A percentile compares a stretch with the other conserved stretches of the same genome.
Evolutionary conservation across 2,329 filamentous ascomycete species (phyloP).

Genomic region (Sphaerulina vaccinii): DNA sequence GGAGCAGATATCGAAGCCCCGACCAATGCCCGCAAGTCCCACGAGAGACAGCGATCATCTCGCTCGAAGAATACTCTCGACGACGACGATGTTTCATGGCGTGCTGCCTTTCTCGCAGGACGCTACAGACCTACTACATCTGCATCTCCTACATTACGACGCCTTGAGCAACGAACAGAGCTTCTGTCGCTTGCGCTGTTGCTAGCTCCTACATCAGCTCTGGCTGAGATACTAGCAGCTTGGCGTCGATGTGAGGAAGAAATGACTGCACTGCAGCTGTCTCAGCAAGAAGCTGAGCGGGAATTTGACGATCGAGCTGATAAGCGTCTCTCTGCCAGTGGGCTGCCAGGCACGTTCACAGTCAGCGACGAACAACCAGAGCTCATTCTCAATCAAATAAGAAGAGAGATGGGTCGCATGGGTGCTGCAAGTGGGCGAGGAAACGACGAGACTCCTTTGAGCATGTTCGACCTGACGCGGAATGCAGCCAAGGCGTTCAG

Average conservation of each 20-base stretch:
- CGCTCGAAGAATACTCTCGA: conserved; percentile 21
- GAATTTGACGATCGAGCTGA: conserved; percentile 69
- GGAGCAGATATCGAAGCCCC: conserved; percentile 30
- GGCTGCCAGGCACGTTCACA: conserved; percentile 48
- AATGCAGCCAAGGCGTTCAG: conserved; percentile 50
- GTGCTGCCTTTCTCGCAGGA: conserved; percentile 74
- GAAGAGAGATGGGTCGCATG: conserved; percentile 41
- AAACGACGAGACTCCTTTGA: conserved; percentile 52
- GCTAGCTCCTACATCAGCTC: conserved; percentile 66
- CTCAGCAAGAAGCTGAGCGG: conserved; percentile 67
- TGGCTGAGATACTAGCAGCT: conserved; percentile 72
- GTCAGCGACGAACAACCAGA: conserved; percentile 37
- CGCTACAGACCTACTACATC: conserved; percentile 57
- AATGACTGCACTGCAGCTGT: conserved; percentile 63
- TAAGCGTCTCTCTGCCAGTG: conserved; percentile 36
- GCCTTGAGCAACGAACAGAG: conserved; percentile 78
- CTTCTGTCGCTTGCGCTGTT: conserved; percentile 73
- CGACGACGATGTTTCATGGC: conserved; percentile 71
- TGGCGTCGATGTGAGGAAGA: conserved; percentile 79
- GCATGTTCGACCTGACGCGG: conserved; percentile 53
- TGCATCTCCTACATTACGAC: conserved; percentile 60
- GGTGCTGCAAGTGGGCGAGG: conserved; percentile 28
- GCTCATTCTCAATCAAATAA: conserved; percentile 41
- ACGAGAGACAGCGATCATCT: conserved; percentile 20
- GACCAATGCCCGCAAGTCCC: conserved; percentile 2